Conservation (phyloP, 441 rosid genomes). For the Melastoma candidum region DNA sequence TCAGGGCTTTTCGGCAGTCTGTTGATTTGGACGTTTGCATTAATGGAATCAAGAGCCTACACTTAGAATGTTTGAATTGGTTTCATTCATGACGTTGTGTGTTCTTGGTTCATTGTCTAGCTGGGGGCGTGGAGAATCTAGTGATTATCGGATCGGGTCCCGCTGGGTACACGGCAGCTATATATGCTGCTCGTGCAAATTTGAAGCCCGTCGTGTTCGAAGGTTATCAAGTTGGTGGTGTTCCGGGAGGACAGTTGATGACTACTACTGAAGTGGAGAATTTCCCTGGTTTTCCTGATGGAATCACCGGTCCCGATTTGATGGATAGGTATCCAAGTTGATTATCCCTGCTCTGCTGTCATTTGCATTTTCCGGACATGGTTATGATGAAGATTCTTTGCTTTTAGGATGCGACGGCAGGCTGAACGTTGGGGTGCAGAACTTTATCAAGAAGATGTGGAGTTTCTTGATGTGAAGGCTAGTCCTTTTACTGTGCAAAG, state of each 20-base stretch:
- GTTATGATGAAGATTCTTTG: neutral
- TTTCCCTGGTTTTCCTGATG: conserved; percentile 95
- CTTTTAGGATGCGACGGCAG: conserved; percentile 76
- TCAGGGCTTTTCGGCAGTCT: too few species aligned
- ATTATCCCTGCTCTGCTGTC: neutral
- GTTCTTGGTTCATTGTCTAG: conserved; percentile 31
- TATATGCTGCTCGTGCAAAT: conserved; percentile 96
- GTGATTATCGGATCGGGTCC: conserved; percentile 96
- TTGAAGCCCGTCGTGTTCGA: conserved; percentile 96
- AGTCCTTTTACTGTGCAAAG: conserved; percentile 73
- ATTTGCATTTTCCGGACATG: too few species aligned
- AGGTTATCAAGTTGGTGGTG: conserved; percentile 95
- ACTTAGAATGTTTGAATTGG: too few species aligned
- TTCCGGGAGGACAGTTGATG: conserved; percentile 98
- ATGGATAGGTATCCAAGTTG: conserved; percentile 62
- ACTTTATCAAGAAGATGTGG: conserved; percentile 85
- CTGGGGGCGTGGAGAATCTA: conserved; percentile 65
- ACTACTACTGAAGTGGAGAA: conserved; percentile 98
- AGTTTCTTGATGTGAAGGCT: conserved; percentile 45
- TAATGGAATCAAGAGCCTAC: too few species aligned
- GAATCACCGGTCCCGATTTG: conserved; percentile 95
- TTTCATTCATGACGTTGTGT: conserved; percentile 4
- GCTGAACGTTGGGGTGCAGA: conserved; percentile 99
- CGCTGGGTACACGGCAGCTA: conserved; percentile 94
- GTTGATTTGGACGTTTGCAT: too few species aligned